Percentiles rank a stretch among this genome's conserved stretches.
Conservation (phyloP, 1,139 yeast species). For the Suhomyces terraborum region DNA sequence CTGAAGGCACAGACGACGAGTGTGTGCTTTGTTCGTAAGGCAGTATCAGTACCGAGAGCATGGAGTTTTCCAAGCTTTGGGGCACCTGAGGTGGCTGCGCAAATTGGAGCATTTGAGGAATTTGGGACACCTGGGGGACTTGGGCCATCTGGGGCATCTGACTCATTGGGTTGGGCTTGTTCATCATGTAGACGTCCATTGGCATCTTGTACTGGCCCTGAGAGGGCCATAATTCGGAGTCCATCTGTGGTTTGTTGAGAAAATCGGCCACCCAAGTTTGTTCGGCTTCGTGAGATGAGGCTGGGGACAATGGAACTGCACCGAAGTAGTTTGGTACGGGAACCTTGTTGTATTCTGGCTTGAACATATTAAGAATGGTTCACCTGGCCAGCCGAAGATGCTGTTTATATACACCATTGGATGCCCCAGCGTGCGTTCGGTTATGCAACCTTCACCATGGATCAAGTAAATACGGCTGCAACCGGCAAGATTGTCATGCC, state of each 20-base stretch:
- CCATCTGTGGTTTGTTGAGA: slow-evolving; percentile 13
- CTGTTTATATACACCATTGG: slow-evolving; percentile 1
- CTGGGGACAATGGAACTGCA: slow-evolving; percentile 21
- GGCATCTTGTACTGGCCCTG: background rate
- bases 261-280: slow-evolving; percentile 27
- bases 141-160: too few species aligned
- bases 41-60: slow-evolving; percentile 1
- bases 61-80: background rate
- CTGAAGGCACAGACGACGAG: slow-evolving; percentile 7
- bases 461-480: slow-evolving; percentile 8
- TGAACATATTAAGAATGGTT: slow-evolving; percentile 1
- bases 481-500: slow-evolving; percentile 4
- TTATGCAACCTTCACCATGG: slow-evolving; percentile 1
- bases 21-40: slow-evolving; percentile 4
- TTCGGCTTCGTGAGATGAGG: slow-evolving; percentile 14
- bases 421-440: background rate
- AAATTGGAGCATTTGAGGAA: too few species aligned
- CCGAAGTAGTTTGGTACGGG: slow-evolving; percentile 6
- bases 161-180: background rate
- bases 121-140: too few species aligned
- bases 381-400: background rate
- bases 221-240: background rate
- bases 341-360: slow-evolving; percentile 4
- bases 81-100: background rate
- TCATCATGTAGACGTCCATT: background rate